Evolutionary conservation across 2,329 filamentous ascomycete genomes (phyloP), one percentile per base, ranked within the genome.

Genomic region (Colletotrichum musae): DNA sequence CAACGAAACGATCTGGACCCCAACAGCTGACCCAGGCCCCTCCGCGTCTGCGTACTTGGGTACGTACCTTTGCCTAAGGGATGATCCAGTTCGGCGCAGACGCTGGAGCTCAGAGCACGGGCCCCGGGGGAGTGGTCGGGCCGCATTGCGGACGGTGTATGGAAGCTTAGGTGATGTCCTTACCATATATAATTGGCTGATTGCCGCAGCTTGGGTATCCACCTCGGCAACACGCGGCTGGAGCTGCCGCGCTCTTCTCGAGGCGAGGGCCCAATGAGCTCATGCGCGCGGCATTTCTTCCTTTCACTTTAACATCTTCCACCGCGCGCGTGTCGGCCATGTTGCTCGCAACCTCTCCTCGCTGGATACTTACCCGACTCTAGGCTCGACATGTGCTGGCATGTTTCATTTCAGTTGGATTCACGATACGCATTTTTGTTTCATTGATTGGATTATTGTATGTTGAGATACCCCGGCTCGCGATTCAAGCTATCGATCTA

Each of bases 111-210:
- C 18, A 24, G 36, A 66, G 66, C 66, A 66, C 62, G 62, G 56
- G 50, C 61, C 61, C 52, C 66, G 62, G 66, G 50, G 39, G 12
- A 69, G 66, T 66, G 66, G 51, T 61, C 66, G 66, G 66, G 66
- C 66, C 66, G 66, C 56, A 26, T 6, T 3, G 45, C 50, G 66
- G 41, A 60, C 18, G 43, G 43, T 18, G 32, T 36, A 36, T 15
- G 15, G 45, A 1, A 18, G 45, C 45, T 47, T 47, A 12, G 10
- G 16, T 47, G 45, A 10, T 47, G 16, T 16, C 13, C 43, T 5
- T 47, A 5, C 7, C 13, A 28, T 10, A n/a, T 41, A 9, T 66
- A 32, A 60, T 52, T 66, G 61, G 62, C 4, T 24, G 2, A 2
- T 9, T 18, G 6, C 6, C 39, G 59, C 16, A 47, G 15, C 21